These are phyloP conservation scores for Dioscorea alata DNA, from an alignment of 106 monocot genomes.

Conservation along the genomic window DNA sequence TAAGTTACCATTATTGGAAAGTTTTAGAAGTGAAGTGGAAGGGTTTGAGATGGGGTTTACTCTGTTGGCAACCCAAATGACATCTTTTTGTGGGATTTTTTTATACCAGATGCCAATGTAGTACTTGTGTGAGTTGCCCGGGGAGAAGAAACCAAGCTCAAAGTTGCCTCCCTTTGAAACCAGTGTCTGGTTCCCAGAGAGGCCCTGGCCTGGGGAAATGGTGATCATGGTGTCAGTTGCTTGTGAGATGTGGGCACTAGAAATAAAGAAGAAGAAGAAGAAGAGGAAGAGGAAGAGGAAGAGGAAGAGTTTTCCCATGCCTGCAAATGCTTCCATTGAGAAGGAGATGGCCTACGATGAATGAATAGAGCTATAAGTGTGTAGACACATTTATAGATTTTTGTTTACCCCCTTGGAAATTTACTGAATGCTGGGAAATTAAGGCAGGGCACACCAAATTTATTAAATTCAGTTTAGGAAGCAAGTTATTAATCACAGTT, in stretches of 20 bases:
- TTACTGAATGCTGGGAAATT: too few species aligned
- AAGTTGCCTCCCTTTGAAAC: neutral
- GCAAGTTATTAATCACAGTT: too few species aligned
- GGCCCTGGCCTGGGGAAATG: neutral
- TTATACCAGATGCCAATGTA: neutral
- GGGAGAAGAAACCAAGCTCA: neutral
- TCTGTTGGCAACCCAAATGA: neutral
- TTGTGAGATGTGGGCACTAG: too few species aligned
- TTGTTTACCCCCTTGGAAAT: too few species aligned
- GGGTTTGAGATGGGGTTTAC: neutral
- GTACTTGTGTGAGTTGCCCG: neutral
- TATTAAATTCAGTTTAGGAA: too few species aligned
- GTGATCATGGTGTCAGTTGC: neutral
- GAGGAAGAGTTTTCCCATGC: too few species aligned
- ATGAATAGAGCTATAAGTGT: too few species aligned
- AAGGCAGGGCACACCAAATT: too few species aligned
- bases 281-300: neutral
- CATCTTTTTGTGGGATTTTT: neutral
- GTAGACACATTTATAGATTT: too few species aligned
- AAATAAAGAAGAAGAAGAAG: neutral
- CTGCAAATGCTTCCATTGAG: too few species aligned
- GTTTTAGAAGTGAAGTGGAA: neutral
- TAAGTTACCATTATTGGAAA: constrained; percentile 11
- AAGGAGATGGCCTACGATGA: too few species aligned
- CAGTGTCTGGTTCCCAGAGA: neutral